Conservation (phyloP, 2,329 filamentous ascomycete genomes). For the Cladosporium oxysporum region DNA sequence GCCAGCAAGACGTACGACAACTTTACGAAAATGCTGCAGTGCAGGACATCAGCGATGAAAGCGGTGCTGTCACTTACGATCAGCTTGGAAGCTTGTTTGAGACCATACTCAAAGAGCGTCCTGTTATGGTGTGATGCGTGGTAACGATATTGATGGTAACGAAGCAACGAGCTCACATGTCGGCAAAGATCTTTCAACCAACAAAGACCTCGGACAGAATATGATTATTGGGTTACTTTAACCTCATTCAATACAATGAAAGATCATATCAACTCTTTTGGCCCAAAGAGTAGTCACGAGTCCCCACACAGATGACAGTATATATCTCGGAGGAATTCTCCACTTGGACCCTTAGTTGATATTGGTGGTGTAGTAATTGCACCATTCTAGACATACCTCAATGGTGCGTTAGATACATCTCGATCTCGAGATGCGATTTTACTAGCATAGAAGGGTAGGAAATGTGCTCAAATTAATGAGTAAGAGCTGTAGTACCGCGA, state of each 20-base stretch:
- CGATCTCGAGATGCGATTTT: neutral
- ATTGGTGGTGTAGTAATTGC: neutral
- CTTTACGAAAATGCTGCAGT: slow-evolving; percentile 41
- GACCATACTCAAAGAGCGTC: slow-evolving; percentile 32
- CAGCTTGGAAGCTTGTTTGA: slow-evolving; percentile 44
- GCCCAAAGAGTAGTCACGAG: neutral
- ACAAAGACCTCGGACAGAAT: neutral
- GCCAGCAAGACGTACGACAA: slow-evolving; percentile 41
- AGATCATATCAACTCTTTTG: neutral
- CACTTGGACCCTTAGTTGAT: too few relatives aligned
- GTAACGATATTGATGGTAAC: neutral
- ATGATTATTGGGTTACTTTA: neutral
- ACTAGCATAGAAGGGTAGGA: neutral
- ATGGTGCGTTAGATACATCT: neutral
- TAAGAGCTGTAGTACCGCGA: neutral
- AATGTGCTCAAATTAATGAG: neutral
- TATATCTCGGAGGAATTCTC: too few relatives aligned
- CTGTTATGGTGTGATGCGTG: neutral
- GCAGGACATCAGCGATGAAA: slow-evolving; percentile 34
- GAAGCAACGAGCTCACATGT: neutral
- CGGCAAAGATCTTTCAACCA: neutral
- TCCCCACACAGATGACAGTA: neutral
- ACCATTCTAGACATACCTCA: neutral
- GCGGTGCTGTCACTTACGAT: slow-evolving; percentile 36
- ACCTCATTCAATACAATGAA: neutral